phyloP scores from a whole-genome alignment of 192 early-diverging fungal species.

The Rhizophagus sp. region DNA sequence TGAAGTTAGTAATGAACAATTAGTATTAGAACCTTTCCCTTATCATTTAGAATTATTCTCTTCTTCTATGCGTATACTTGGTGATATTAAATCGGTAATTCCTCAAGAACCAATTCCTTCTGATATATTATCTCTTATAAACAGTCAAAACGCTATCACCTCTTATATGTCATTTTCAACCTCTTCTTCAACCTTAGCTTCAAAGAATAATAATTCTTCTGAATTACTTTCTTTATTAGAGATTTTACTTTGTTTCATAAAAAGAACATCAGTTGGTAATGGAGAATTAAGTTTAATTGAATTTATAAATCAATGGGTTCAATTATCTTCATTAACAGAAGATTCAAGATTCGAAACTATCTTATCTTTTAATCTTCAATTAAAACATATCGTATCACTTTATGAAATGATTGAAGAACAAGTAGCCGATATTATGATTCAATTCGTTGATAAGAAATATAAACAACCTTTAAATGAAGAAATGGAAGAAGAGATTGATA shows the following conservation, averaged over 20 bases:
- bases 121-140: conserved; percentile 16
- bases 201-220: not conserved
- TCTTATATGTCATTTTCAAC: not conserved
- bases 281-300: conserved; percentile 8
- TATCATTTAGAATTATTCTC: conserved; percentile 32
- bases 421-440: conserved; percentile 9
- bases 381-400: conserved; percentile 24
- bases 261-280: conserved; percentile 20
- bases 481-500: conserved; percentile 13
- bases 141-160: not conserved
- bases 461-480: not conserved
- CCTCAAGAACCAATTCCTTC: conserved; percentile 21
- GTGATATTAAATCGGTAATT: conserved; percentile 20
- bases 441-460: conserved; percentile 19
- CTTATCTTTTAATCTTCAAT: not conserved
- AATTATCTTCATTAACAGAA: conserved; percentile 21
- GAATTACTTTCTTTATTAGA: conserved; percentile 32
- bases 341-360: conserved; percentile 2
- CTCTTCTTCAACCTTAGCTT: not conserved
- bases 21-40: conserved; percentile 15
- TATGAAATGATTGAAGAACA: conserved; percentile 33
- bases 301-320: conserved; percentile 29
- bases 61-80: not conserved
- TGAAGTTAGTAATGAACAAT: not conserved
- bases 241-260: conserved; percentile 29